phyloP scores from a whole-genome alignment of 1,284 basidiomycete species.

The Trichosporon inkin region DNA sequence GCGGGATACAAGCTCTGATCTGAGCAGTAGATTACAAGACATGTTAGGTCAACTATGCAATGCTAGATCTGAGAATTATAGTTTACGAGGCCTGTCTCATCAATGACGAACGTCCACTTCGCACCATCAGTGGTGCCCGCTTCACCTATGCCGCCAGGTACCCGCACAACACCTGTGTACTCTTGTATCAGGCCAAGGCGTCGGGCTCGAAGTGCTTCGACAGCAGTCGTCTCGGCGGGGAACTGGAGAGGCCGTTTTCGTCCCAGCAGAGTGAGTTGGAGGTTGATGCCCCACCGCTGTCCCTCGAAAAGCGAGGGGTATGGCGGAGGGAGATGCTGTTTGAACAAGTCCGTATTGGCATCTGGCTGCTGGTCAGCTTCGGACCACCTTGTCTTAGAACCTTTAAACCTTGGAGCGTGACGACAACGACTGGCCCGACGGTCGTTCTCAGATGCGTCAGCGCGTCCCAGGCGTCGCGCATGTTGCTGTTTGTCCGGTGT shows the following conservation, averaged over 20 bases:
- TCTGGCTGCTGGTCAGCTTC: conserved; percentile 1
- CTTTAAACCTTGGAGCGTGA: conserved; percentile 41
- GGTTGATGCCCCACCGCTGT: conserved; percentile 33
- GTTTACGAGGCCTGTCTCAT: conserved; percentile 30
- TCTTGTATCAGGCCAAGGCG: conserved; percentile 28
- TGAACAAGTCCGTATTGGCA: conserved; percentile 28
- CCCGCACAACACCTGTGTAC: conserved; percentile 27
- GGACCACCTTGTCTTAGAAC: conserved; percentile 17
- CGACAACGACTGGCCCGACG: conserved; percentile 38
- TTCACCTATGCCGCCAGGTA: conserved; percentile 22
- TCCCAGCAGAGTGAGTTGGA: conserved; percentile 38
- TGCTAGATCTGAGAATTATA: background rate
- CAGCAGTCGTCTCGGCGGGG: conserved; percentile 37
- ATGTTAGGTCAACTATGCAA: conserved; percentile 1
- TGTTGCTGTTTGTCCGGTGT: background rate
- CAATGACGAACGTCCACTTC: conserved; percentile 33
- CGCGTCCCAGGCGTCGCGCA: conserved; percentile 39
- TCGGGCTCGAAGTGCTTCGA: conserved; percentile 36
- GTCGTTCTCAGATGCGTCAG: conserved; percentile 38
- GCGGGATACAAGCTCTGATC: conserved; percentile 25
- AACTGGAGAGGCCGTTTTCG: conserved; percentile 29
- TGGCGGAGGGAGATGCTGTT: conserved; percentile 41
- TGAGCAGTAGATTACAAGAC: background rate
- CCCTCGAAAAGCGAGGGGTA: conserved; percentile 36
- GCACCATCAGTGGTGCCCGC: conserved; percentile 25